These are phyloP conservation scores for Lathyrus tuberosus DNA, from an alignment of 306 rosid genomes.

Conservation along the genomic window DNA sequence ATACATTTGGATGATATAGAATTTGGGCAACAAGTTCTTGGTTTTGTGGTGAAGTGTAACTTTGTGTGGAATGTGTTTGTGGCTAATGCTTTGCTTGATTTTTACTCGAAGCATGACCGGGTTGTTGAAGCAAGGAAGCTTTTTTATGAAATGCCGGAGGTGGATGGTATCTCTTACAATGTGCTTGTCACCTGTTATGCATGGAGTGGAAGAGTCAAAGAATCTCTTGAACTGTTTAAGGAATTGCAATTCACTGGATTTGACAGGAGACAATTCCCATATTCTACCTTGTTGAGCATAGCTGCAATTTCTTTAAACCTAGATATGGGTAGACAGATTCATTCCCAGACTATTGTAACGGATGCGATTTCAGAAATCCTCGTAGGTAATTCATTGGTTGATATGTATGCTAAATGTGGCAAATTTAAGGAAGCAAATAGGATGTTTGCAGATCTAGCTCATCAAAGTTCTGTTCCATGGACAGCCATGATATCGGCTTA, in stretches of 20 bases:
- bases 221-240: slow-evolving; percentile 59
- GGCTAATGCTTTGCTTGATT: slow-evolving; percentile 89
- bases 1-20: slow-evolving; percentile 59
- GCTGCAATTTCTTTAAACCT: slow-evolving; percentile 63
- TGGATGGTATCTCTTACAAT: slow-evolving; percentile 86
- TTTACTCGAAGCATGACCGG: slow-evolving; percentile 73
- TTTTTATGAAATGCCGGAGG: slow-evolving; percentile 74
- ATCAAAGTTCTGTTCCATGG: slow-evolving; percentile 80
- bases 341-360: slow-evolving; percentile 68
- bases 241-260: slow-evolving; percentile 60
- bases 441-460: slow-evolving; percentile 57
- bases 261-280: slow-evolving; percentile 75
- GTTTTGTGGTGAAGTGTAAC: slow-evolving; percentile 64
- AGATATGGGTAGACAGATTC: slow-evolving; percentile 78
- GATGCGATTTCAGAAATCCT: slow-evolving; percentile 53
- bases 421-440: slow-evolving; percentile 64
- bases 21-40: slow-evolving; percentile 74
- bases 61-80: slow-evolving; percentile 78
- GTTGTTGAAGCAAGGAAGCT: slow-evolving; percentile 58
- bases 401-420: slow-evolving; percentile 91
- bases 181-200: slow-evolving; percentile 63
- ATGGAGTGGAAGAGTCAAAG: slow-evolving; percentile 58
- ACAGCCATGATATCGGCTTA: slow-evolving; percentile 81
- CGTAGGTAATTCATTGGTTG: slow-evolving; percentile 85
- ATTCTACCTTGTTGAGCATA: slow-evolving; percentile 75